Conservation (phyloP, 164 flowering plant species). For the Tetracentron sinense region DNA sequence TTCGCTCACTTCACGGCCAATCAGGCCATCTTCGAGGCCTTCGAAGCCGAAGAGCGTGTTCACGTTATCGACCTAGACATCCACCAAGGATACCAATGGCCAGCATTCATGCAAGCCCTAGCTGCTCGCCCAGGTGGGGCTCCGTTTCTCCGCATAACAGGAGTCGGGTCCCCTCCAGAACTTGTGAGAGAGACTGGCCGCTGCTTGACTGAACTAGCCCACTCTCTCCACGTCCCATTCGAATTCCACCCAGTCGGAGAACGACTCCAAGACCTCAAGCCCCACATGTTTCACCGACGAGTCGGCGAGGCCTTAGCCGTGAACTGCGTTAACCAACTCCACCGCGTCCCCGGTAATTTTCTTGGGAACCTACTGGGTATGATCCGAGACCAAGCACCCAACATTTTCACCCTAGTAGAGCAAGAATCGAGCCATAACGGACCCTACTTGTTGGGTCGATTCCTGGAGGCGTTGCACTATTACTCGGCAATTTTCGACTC, state of each 20-base stretch:
- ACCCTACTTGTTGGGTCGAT: slow-evolving; percentile 65
- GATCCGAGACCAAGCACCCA: slow-evolving; percentile 71
- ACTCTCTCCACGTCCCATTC: slow-evolving; percentile 58
- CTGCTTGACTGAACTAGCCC: slow-evolving; percentile 51
- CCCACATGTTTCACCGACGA: slow-evolving; percentile 63
- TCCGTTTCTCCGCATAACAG: slow-evolving; percentile 70
- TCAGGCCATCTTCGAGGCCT: slow-evolving; percentile 77
- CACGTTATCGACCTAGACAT: slow-evolving; percentile 75
- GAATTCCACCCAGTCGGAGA: slow-evolving; percentile 70
- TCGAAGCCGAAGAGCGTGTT: slow-evolving; percentile 61
- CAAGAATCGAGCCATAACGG: slow-evolving; percentile 79
- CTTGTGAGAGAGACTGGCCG: slow-evolving; percentile 53
- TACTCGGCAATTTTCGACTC: slow-evolving; percentile 78
- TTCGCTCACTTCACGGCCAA: slow-evolving; percentile 84
- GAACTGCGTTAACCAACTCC: slow-evolving; percentile 55
- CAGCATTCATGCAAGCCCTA: slow-evolving; percentile 74
- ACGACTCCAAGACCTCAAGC: slow-evolving; percentile 50
- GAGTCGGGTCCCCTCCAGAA: slow-evolving; percentile 49
- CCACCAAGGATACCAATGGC: slow-evolving; percentile 83
- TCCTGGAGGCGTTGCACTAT: slow-evolving; percentile 66
- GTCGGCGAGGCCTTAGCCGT: slow-evolving; percentile 73
- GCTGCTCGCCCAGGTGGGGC: slow-evolving; percentile 65
- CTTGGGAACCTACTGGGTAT: slow-evolving; percentile 48
- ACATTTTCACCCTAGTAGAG: slow-evolving; percentile 61
- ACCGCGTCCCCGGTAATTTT: slow-evolving; percentile 43